phyloP scores from a whole-genome alignment of 768 basidiomycete genomes.

The Mycena capillaripes region DNA sequence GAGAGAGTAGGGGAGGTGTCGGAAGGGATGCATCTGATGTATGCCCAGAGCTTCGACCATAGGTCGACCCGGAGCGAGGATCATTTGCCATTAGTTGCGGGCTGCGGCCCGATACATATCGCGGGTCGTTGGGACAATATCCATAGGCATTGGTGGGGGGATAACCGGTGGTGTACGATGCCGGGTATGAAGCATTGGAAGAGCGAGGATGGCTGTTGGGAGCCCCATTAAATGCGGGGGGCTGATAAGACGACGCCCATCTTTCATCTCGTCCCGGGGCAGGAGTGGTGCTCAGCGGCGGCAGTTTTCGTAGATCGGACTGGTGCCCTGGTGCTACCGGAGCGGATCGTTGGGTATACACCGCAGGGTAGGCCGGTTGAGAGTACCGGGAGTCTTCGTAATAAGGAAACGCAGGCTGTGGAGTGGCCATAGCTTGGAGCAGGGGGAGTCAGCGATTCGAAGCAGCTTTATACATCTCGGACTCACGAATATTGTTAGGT shows the following conservation, averaged over 20 bases:
- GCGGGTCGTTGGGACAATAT: slow-evolving; percentile 50
- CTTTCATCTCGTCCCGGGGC: slow-evolving; percentile 58
- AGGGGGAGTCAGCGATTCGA: slow-evolving; percentile 55
- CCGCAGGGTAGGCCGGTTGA: slow-evolving; percentile 58
- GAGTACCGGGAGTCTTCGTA: slow-evolving; percentile 73
- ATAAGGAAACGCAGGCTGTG: slow-evolving; percentile 58
- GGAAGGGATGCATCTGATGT: slow-evolving; percentile 46
- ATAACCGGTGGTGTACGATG: slow-evolving; percentile 63
- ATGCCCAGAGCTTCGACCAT: slow-evolving; percentile 51
- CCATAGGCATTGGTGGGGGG: slow-evolving; percentile 54
- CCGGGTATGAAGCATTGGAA: slow-evolving; percentile 73
- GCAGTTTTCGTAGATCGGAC: slow-evolving; percentile 69
- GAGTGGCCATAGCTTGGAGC: slow-evolving; percentile 49
- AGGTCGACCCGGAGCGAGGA: slow-evolving; percentile 60
- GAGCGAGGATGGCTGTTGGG: slow-evolving; percentile 67
- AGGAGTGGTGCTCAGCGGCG: slow-evolving; percentile 64
- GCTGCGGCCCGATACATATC: neutral
- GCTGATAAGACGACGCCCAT: slow-evolving; percentile 59
- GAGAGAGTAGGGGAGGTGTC: slow-evolving; percentile 59
- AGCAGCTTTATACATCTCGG: slow-evolving; percentile 34
- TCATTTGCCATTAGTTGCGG: slow-evolving; percentile 43
- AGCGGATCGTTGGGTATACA: slow-evolving; percentile 63
- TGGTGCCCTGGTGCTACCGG: slow-evolving; percentile 61
- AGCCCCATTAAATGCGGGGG: slow-evolving; percentile 51
- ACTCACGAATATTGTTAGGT: slow-evolving; percentile 48